Percentiles rank a stretch among this genome's conserved stretches.
These are phyloP conservation scores for Fusarium miscanthi DNA, from an alignment of 2,329 filamentous ascomycete species.

Conservation along the genomic window DNA sequence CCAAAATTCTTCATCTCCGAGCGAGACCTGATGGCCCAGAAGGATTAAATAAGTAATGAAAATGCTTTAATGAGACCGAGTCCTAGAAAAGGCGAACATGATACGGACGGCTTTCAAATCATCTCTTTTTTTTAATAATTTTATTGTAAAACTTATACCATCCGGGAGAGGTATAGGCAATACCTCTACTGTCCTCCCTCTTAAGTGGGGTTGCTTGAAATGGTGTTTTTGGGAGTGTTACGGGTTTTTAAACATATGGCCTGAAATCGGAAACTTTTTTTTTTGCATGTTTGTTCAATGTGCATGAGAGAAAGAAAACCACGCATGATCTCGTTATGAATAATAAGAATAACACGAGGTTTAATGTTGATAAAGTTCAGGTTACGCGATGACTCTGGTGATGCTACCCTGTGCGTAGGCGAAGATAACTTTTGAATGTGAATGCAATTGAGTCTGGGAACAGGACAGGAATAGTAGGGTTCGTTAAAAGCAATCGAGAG, in stretches of 20 bases:
- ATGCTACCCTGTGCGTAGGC: neutral
- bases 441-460: neutral
- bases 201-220: constrained; percentile 27
- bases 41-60: constrained; percentile 36
- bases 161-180: constrained; percentile 27
- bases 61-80: constrained; percentile 38
- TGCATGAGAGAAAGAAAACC: constrained; percentile 23
- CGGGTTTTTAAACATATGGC: constrained; percentile 31
- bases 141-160: constrained; percentile 42
- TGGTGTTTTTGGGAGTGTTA: constrained; percentile 43
- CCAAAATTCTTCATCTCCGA: constrained; percentile 51
- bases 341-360: constrained; percentile 31
- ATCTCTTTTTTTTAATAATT: constrained; percentile 43
- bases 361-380: neutral
- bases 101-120: constrained; percentile 32
- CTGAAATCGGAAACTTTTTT: constrained; percentile 29
- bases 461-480: too few relatives aligned
- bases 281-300: constrained; percentile 38
- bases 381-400: neutral
- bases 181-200: constrained; percentile 17
- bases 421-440: too few relatives aligned
- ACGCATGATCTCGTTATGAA: constrained; percentile 36
- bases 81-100: constrained; percentile 34
- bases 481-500: neutral
- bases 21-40: constrained; percentile 47